Evolutionary conservation across 768 basidiomycete genomes (phyloP).

Genomic region (Mycena latifolia): DNA sequence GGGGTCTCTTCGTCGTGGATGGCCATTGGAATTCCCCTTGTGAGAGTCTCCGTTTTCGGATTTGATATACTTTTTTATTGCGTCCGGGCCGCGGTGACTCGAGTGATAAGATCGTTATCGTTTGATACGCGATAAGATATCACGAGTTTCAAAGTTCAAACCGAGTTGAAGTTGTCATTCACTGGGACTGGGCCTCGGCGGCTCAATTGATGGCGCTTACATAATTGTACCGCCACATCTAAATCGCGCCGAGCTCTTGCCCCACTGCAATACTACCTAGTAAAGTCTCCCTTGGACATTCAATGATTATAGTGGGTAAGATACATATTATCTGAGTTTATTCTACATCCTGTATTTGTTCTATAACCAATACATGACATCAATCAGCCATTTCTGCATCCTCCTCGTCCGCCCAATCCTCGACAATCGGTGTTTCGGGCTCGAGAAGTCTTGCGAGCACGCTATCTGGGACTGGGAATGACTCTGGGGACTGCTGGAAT

Average conservation of each 20-base stretch:
- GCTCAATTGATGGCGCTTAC: background rate
- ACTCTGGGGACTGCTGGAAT: background rate
- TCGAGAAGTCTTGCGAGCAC: slow-evolving; percentile 4
- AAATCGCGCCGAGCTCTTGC: background rate
- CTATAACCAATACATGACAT: slow-evolving; percentile 29
- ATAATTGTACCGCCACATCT: background rate
- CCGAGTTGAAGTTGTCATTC: too few relatives aligned
- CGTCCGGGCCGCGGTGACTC: too few relatives aligned
- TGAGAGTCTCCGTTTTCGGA: too few relatives aligned
- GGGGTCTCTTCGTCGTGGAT: slow-evolving; percentile 49
- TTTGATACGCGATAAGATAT: too few relatives aligned
- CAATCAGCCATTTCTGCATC: slow-evolving; percentile 17
- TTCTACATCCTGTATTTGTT: background rate
- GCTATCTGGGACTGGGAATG: background rate
- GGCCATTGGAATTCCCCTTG: too few relatives aligned
- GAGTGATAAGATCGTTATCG: too few relatives aligned
- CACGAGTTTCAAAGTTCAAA: too few relatives aligned
- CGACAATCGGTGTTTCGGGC: slow-evolving; percentile 34
- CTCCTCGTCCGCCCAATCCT: slow-evolving; percentile 37
- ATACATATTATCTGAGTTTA: too few relatives aligned
- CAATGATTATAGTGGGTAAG: background rate
- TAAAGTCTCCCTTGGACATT: background rate
- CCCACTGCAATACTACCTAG: too few relatives aligned
- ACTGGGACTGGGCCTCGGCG: background rate
- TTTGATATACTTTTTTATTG: too few relatives aligned